Evolutionary conservation across 2,329 filamentous ascomycete species (phyloP).

Genomic region (Madurella mycetomatis): DNA sequence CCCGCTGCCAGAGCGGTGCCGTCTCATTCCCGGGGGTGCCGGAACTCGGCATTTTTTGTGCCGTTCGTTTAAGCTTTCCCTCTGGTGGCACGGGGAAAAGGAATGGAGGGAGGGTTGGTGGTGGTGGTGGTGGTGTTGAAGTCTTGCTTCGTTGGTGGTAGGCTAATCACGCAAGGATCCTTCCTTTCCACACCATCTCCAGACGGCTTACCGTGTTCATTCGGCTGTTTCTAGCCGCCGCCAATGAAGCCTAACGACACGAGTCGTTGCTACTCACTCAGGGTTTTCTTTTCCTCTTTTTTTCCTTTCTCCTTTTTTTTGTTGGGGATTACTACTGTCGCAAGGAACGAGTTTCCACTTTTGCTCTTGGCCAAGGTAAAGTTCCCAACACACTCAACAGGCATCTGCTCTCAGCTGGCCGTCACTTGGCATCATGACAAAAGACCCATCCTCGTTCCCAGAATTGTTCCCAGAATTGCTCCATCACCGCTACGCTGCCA

Average conservation of each 20-base stretch:
- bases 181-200: not conserved
- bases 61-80: not conserved
- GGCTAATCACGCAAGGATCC: not conserved
- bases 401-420: not conserved
- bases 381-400: not conserved
- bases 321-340: slow-evolving; percentile 8
- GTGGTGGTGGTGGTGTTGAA: not conserved
- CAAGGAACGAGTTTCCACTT: slow-evolving; percentile 7
- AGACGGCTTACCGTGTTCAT: not conserved
- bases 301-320: slow-evolving; percentile 1
- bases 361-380: not conserved
- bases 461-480: not conserved
- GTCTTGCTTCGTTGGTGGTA: not conserved
- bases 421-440: not conserved
- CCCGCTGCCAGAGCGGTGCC: not conserved
- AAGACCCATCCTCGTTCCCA: not conserved
- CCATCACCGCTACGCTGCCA: not conserved
- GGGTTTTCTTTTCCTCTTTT: not conserved
- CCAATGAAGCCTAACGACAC: not conserved
- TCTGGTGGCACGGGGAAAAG: not conserved
- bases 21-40: not conserved
- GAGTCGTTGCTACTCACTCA: not conserved
- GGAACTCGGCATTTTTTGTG: not conserved
- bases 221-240: not conserved
- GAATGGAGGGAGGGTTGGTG: not conserved